Evolutionary conservation across 2,329 filamentous ascomycete genomes (phyloP).

Genomic region (Pseudohalonectria lignicola): DNA sequence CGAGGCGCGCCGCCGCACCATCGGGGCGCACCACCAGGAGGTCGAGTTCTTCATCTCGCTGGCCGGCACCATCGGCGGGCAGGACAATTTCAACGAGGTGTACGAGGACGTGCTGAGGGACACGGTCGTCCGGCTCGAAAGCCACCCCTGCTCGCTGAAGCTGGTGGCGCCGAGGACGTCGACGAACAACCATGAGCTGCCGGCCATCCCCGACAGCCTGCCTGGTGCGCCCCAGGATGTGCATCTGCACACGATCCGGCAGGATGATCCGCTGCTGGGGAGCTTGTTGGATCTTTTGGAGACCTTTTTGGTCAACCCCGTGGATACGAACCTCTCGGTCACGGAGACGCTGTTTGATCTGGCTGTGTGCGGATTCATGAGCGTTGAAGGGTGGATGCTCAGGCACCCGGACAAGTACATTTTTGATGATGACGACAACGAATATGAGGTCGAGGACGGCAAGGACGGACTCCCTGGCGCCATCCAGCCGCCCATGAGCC

Average conservation of each 20-base stretch:
- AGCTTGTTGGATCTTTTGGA: constrained; percentile 58
- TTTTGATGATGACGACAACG: constrained; percentile 32
- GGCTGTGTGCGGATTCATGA: constrained; percentile 73
- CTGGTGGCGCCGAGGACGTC: constrained; percentile 52
- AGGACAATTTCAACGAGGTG: constrained; percentile 59
- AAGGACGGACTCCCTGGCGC: constrained; percentile 10
- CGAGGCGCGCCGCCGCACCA: constrained; percentile 49
- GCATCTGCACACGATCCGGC: constrained; percentile 48
- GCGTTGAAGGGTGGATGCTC: constrained; percentile 82
- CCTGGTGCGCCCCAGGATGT: constrained; percentile 52
- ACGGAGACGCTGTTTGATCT: constrained; percentile 77
- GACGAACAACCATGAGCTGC: constrained; percentile 43
- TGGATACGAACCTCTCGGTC: constrained; percentile 81
- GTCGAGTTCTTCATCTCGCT: constrained; percentile 60
- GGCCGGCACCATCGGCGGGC: constrained; percentile 56
- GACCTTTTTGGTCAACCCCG: constrained; percentile 78
- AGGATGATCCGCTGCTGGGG: constrained; percentile 51
- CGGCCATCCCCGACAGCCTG: constrained; percentile 42
- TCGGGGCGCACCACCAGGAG: constrained; percentile 66
- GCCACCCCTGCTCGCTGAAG: constrained; percentile 61
- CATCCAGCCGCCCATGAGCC: constrained; percentile 25
- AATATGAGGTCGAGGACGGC: constrained; percentile 21
- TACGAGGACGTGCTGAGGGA: constrained; percentile 67
- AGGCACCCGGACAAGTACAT: constrained; percentile 56
- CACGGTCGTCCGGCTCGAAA: constrained; percentile 56